These are phyloP conservation scores for Jackrogersella multiformis DNA, from an alignment of 495 filamentous ascomycete genomes.

Conservation along the genomic window DNA sequence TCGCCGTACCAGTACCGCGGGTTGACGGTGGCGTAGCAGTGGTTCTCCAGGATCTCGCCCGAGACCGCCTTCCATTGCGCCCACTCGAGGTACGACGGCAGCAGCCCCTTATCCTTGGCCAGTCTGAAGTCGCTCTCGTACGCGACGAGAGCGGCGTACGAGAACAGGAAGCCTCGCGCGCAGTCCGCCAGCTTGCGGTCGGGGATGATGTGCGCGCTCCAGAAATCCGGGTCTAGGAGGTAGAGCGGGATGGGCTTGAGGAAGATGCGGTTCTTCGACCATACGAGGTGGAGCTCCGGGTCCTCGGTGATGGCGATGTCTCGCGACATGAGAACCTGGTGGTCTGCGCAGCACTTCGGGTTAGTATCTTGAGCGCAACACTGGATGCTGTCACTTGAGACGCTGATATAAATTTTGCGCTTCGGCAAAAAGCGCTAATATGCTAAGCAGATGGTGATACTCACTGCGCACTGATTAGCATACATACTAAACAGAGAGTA, in stretches of 20 bases:
- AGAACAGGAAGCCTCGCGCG: constrained; percentile 56
- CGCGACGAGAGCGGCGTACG: constrained; percentile 55
- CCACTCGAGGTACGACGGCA: constrained; percentile 50
- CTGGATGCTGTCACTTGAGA: neutral
- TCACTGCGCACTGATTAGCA: constrained; percentile 21
- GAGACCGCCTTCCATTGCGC: constrained; percentile 41
- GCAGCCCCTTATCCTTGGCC: constrained; percentile 48
- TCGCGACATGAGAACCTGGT: constrained; percentile 53
- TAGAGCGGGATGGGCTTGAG: constrained; percentile 59
- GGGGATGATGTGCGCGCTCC: constrained; percentile 41
- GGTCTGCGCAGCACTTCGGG: constrained; percentile 30
- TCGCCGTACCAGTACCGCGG: constrained; percentile 58
- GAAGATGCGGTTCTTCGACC: constrained; percentile 51
- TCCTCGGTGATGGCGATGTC: constrained; percentile 56
- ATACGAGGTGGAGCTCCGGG: constrained; percentile 56
- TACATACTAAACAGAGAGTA: neutral
- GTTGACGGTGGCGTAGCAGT: constrained; percentile 46
- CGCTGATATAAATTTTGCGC: neutral
- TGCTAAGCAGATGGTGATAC: neutral
- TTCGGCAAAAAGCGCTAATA: neutral
- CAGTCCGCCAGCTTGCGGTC: constrained; percentile 32
- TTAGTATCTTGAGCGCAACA: constrained; percentile 12
- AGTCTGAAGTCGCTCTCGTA: constrained; percentile 58
- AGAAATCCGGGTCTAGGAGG: constrained; percentile 54
- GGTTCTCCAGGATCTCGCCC: constrained; percentile 33